These are phyloP conservation scores for Austroboletus niveus DNA, from an alignment of 1,284 basidiomycete species.

Conservation along the genomic window DNA sequence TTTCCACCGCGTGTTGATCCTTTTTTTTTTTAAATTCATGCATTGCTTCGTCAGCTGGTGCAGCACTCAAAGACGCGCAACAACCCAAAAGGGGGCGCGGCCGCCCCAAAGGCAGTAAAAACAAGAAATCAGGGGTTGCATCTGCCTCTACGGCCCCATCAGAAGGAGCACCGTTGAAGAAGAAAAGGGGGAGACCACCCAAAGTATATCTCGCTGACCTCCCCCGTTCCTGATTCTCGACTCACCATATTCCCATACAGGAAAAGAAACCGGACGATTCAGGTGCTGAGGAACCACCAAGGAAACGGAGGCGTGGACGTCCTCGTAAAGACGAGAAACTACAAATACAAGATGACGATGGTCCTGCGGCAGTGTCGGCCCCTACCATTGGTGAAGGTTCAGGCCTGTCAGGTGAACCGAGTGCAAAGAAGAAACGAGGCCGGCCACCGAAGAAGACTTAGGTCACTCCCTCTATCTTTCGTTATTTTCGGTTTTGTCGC, in stretches of 20 bases:
- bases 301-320: slow-evolving; percentile 69
- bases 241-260: slow-evolving; percentile 34
- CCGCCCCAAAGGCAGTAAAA: slow-evolving; percentile 79
- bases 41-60: slow-evolving; percentile 12
- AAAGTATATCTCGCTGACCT: slow-evolving; percentile 50
- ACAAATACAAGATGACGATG: slow-evolving; percentile 25
- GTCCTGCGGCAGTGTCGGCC: slow-evolving; percentile 30
- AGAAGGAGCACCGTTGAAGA: slow-evolving; percentile 42
- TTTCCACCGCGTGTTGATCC: slow-evolving; percentile 5
- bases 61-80: slow-evolving; percentile 32
- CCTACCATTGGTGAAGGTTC: slow-evolving; percentile 40
- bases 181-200: slow-evolving; percentile 71
- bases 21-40: slow-evolving; percentile 26
- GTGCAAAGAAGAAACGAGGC: slow-evolving; percentile 65
- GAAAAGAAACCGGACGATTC: slow-evolving; percentile 54
- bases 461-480: slow-evolving; percentile 5
- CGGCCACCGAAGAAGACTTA: slow-evolving; percentile 65
- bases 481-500: slow-evolving; percentile 20
- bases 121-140: slow-evolving; percentile 59
- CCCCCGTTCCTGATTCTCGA: slow-evolving; percentile 29
- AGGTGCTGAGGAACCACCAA: slow-evolving; percentile 45
- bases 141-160: slow-evolving; percentile 39
- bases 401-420: slow-evolving; percentile 35
- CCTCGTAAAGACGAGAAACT: slow-evolving; percentile 66
- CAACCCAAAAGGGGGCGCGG: slow-evolving; percentile 68